Percentiles rank a stretch among this genome's conserved stretches.
Evolutionary conservation across 202 grass and related monocot species (phyloP).

Genomic region (Sporobolus alterniflorus): DNA sequence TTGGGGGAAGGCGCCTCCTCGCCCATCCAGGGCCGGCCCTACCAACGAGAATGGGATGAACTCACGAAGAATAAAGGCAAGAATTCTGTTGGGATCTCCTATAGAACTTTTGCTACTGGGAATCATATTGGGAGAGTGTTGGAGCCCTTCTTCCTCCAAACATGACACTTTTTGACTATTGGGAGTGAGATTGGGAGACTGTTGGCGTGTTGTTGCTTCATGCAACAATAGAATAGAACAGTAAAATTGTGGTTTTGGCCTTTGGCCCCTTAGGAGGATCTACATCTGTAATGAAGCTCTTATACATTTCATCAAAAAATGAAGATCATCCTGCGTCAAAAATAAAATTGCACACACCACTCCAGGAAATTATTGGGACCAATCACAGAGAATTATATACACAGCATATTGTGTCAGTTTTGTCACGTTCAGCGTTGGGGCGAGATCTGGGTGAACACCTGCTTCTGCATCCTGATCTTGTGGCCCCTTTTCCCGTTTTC

Average conservation of each 20-base stretch:
- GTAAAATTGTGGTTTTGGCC: not conserved
- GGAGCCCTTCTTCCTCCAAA: too few relatives aligned
- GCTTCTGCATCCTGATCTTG: constrained; percentile 60
- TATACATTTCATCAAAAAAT: constrained; percentile 6
- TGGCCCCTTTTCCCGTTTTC: constrained; percentile 61
- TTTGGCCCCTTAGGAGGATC: not conserved
- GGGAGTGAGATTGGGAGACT: too few relatives aligned
- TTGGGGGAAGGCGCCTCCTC: too few relatives aligned
- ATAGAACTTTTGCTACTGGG: too few relatives aligned
- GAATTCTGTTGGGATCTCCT: too few relatives aligned
- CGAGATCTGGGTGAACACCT: constrained; percentile 49
- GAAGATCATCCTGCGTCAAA: constrained; percentile 16
- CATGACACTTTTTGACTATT: too few relatives aligned
- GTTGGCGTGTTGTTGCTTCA: constrained; percentile 10
- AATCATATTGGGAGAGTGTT: too few relatives aligned
- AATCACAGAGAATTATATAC: constrained; percentile 29
- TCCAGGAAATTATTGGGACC: constrained; percentile 27
- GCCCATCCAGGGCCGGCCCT: too few relatives aligned
- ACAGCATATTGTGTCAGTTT: constrained; percentile 38
- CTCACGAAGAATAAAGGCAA: too few relatives aligned
- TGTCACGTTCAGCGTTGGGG: constrained; percentile 39
- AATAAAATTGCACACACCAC: constrained; percentile 1
- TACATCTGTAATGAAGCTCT: not conserved
- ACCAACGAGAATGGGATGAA: too few relatives aligned
- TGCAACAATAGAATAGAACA: not conserved